phyloP scores from a whole-genome alignment of 331 rosid genomes.

The Pyracantha coccinea region DNA sequence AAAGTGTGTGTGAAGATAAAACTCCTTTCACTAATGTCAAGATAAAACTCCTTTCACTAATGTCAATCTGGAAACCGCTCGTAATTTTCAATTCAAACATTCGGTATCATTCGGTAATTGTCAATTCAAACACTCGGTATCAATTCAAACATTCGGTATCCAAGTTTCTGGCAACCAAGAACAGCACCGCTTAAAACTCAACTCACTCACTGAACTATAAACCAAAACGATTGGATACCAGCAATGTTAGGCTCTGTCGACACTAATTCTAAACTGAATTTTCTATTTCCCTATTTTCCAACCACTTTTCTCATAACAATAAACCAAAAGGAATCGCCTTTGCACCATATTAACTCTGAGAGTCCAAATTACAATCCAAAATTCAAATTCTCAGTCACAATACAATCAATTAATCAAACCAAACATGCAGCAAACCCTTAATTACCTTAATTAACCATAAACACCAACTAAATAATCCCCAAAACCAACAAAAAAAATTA shows the following conservation, averaged over 20 bases:
- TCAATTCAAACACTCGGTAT: no score
- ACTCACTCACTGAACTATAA: neutral
- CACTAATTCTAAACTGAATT: neutral
- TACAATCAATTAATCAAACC: conserved; percentile 2
- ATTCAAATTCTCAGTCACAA: neutral
- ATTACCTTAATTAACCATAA: neutral
- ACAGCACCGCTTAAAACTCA: neutral
- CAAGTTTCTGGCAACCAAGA: neutral
- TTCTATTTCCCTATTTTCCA: neutral
- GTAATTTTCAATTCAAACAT: neutral
- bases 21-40: neutral
- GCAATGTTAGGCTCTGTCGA: neutral
- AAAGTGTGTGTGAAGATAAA: neutral
- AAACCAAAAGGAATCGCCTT: neutral
- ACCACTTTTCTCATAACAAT: neutral
- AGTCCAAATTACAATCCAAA: neutral
- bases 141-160: neutral
- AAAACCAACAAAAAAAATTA: neutral
- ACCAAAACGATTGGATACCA: neutral
- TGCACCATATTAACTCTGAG: neutral
- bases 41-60: neutral
- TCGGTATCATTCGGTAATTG: no score
- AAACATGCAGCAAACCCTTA: neutral
- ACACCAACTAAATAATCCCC: neutral
- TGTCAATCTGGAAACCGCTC: neutral